Conservation (phyloP, 495 filamentous ascomycete species). For the Pseudomonodictys pantanalensis region DNA sequence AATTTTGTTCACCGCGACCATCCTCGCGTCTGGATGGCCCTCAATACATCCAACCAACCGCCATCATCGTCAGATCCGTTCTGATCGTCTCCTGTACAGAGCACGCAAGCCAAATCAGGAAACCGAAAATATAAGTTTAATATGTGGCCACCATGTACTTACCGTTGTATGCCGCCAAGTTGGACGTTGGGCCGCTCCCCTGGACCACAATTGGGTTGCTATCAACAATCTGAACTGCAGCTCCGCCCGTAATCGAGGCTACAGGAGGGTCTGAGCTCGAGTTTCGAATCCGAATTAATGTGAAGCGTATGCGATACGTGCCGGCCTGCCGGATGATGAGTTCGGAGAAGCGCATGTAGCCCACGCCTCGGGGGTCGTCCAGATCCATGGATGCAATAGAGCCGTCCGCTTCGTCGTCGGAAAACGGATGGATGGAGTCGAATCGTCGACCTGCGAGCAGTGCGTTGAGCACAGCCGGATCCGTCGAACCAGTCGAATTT, state of each 20-base stretch:
- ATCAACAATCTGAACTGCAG: slow-evolving; percentile 34
- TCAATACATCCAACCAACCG: slow-evolving; percentile 28
- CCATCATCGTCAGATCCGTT: slow-evolving; percentile 23
- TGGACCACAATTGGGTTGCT: slow-evolving; percentile 39
- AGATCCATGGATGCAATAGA: slow-evolving; percentile 10
- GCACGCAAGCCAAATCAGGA: slow-evolving; percentile 17
- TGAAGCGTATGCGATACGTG: slow-evolving; percentile 38
- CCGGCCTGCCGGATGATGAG: slow-evolving; percentile 39
- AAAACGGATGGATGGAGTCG: slow-evolving; percentile 30
- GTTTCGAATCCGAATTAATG: slow-evolving; percentile 35
- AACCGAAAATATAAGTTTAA: slow-evolving; percentile 19
- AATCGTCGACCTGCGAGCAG: slow-evolving; percentile 23
- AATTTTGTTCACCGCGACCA: slow-evolving; percentile 5
- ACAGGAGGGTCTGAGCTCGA: slow-evolving; percentile 17
- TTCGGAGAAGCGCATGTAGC: slow-evolving; percentile 39
- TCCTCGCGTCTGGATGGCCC: slow-evolving; percentile 19
- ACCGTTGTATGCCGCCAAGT: slow-evolving; percentile 22
- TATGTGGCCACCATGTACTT: slow-evolving; percentile 31
- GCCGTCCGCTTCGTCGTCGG: slow-evolving; percentile 29
- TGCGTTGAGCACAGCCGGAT: slow-evolving; percentile 19
- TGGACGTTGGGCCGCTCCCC: slow-evolving; percentile 6
- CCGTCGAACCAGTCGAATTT: slow-evolving; percentile 16
- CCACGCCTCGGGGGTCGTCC: slow-evolving; percentile 30
- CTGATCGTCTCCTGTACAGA: slow-evolving; percentile 17
- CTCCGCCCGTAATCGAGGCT: slow-evolving; percentile 19